Conservation (phyloP, 495 filamentous ascomycete genomes). For the Pyronema domesticum region DNA sequence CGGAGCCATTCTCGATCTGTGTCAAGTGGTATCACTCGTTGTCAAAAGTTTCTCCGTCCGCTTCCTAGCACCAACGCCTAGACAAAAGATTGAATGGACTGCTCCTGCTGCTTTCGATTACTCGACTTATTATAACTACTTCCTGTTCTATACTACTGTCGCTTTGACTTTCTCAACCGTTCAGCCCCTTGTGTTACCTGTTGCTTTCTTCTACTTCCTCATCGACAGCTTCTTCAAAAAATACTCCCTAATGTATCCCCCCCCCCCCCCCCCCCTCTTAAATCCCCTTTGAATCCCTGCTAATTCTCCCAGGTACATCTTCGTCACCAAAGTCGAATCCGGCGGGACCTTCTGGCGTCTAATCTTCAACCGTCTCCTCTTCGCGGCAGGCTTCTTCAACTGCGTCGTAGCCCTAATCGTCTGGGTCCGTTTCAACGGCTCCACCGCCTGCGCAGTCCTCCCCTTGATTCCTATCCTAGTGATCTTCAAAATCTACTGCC, state of each 20-base stretch:
- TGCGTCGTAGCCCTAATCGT: constrained; percentile 56
- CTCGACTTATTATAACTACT: constrained; percentile 90
- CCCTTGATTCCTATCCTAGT: constrained; percentile 69
- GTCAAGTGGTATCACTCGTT: constrained; percentile 60
- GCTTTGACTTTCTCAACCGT: constrained; percentile 69
- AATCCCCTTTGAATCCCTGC: too few relatives aligned
- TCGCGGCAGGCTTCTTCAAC: constrained; percentile 64
- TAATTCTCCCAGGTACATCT: constrained; percentile 38
- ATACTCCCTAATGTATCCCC: constrained; percentile 56
- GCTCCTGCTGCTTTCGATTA: constrained; percentile 89
- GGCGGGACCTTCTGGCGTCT: constrained; percentile 87
- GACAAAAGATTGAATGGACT: constrained; percentile 83
- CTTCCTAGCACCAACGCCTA: constrained; percentile 72
- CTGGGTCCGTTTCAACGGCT: constrained; percentile 31
- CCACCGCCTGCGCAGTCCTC: constrained; percentile 30
- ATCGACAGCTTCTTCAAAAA: constrained; percentile 85
- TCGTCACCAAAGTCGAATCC: constrained; percentile 89
- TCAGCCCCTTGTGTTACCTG: constrained; percentile 78
- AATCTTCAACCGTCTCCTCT: constrained; percentile 78
- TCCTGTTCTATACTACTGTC: constrained; percentile 84
- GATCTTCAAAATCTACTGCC: constrained; percentile 76
- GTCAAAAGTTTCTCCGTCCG: constrained; percentile 69
- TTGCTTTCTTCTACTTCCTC: constrained; percentile 76
- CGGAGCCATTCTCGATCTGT: constrained; percentile 74
- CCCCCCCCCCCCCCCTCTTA: too few relatives aligned